phyloP scores from a whole-genome alignment of 108 stramenopile genomes.

The Cyclotella atomus region DNA sequence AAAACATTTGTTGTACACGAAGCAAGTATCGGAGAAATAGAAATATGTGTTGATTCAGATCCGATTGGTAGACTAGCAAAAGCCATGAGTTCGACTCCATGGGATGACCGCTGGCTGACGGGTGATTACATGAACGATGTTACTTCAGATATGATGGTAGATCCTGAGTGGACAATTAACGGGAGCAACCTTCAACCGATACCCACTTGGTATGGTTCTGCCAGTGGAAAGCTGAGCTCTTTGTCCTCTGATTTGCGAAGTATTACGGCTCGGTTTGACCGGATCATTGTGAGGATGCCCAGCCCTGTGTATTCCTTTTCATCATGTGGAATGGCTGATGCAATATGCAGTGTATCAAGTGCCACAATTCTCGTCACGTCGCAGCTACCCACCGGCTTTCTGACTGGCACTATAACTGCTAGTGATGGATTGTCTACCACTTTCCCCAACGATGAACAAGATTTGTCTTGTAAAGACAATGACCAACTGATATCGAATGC shows the following conservation, averaged over 20 bases:
- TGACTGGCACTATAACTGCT: constrained; percentile 63
- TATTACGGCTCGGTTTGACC: constrained; percentile 59
- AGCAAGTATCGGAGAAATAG: constrained; percentile 64
- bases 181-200: constrained; percentile 62
- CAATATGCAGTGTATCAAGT: constrained; percentile 52
- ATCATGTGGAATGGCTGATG: constrained; percentile 57
- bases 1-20: constrained; percentile 61
- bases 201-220: constrained; percentile 50
- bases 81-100: constrained; percentile 39
- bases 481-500: constrained; percentile 26
- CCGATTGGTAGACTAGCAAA: constrained; percentile 36
- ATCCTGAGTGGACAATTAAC: constrained; percentile 20
- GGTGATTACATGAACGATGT: constrained; percentile 72
- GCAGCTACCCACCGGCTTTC: constrained; percentile 66
- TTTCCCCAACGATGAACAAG: constrained; percentile 74
- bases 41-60: constrained; percentile 58
- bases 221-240: constrained; percentile 51
- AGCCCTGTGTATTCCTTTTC: constrained; percentile 53
- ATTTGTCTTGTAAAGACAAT: constrained; percentile 58
- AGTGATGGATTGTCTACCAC: constrained; percentile 34
- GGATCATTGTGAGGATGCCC: constrained; percentile 56
- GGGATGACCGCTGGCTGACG: constrained; percentile 68
- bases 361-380: constrained; percentile 63
- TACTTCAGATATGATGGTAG: constrained; percentile 53
- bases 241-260: constrained; percentile 70